These are phyloP conservation scores for Oryza glaberrima DNA, from an alignment of 176 grass and related monocot species.

Conservation along the genomic window DNA sequence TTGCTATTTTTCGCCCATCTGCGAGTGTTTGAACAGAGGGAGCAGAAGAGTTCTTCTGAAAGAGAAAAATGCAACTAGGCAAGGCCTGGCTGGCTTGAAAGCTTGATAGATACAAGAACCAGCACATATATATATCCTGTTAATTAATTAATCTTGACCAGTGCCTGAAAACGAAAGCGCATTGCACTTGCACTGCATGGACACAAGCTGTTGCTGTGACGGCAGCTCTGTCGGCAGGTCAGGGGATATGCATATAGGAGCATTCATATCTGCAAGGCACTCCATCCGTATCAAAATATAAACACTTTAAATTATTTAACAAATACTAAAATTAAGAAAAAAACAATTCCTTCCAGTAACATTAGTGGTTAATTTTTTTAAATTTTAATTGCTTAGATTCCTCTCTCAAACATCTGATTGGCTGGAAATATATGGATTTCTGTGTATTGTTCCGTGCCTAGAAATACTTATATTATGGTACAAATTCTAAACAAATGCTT, in stretches of 20 bases:
- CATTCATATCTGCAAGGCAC: not conserved
- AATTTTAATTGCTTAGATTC: no score
- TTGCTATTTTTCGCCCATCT: not conserved
- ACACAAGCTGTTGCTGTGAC: not conserved
- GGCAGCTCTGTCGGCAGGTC: constrained; percentile 45
- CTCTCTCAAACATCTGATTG: no score
- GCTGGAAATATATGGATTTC: no score
- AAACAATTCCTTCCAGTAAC: no score
- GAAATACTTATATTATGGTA: no score
- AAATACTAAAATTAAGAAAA: no score
- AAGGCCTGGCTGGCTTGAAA: not conserved
- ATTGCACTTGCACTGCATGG: not conserved
- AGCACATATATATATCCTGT: not conserved
- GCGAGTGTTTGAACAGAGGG: not conserved
- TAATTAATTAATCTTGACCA: not conserved
- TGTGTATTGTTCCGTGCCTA: no score
- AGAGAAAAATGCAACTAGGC: not conserved
- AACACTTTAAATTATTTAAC: no score
- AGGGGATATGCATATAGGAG: not conserved
- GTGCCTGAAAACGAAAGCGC: not conserved
- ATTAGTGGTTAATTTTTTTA: no score
- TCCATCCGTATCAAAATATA: no score
- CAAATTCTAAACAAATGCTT: no score
- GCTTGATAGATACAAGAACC: not conserved
- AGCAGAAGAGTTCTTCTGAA: not conserved